These are phyloP conservation scores for Diaporthe sp. DNA, from an alignment of 2,329 filamentous ascomycete genomes.

Conservation along the genomic window DNA sequence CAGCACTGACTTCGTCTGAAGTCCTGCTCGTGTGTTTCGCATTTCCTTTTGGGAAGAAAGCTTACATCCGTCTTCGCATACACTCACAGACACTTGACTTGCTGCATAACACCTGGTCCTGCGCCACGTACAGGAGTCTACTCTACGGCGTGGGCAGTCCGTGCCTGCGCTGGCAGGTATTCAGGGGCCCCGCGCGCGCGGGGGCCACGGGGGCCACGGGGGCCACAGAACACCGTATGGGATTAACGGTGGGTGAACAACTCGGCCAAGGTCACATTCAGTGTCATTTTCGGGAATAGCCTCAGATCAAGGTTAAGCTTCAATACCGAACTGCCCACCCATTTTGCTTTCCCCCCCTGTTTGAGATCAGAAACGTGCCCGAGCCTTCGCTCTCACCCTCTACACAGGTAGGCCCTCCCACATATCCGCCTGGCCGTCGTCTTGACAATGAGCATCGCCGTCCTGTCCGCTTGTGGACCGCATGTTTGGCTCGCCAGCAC, in stretches of 20 bases:
- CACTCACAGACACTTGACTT: not conserved
- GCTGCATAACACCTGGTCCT: conserved; percentile 1
- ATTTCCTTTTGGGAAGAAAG: not conserved
- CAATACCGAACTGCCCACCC: conserved; percentile 27
- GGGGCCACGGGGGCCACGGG: conserved; percentile 9
- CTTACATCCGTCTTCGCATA: not conserved
- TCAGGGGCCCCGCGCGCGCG: conserved; percentile 16
- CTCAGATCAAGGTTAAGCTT: conserved; percentile 26
- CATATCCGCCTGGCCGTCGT: not conserved
- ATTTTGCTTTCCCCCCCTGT: conserved; percentile 11
- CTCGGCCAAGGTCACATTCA: conserved; percentile 1
- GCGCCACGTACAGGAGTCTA: not conserved
- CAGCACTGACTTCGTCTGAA: conserved; percentile 31
- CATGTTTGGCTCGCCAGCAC: not conserved
- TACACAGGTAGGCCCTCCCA: not conserved
- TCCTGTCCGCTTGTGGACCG: not conserved
- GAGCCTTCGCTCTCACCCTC: not conserved
- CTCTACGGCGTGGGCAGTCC: conserved; percentile 4
- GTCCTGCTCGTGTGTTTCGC: conserved; percentile 18
- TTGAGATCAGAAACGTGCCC: conserved; percentile 33
- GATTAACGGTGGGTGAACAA: not conserved
- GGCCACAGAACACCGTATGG: not conserved
- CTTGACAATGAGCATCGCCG: not conserved
- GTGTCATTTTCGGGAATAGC: conserved; percentile 13
- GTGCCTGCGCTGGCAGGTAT: not conserved